Conservation (phyloP, 768 basidiomycete species). For the Pisolithus orientalis region DNA sequence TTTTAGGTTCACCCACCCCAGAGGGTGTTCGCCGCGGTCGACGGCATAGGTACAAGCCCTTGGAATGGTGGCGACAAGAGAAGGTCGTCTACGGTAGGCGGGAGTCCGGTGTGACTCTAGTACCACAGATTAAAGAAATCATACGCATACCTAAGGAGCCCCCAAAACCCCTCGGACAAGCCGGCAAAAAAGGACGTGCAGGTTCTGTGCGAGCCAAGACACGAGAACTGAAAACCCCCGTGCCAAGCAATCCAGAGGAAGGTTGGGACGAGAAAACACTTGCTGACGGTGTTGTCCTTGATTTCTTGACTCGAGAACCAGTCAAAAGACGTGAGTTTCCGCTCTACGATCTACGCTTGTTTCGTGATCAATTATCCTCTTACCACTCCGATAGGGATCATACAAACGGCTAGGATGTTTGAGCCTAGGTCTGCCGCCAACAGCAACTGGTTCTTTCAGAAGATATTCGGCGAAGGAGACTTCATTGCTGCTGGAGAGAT, state of each 20-base stretch:
- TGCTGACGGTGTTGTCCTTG: slow-evolving; percentile 58
- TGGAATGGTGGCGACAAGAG: slow-evolving; percentile 94
- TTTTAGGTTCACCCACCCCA: slow-evolving; percentile 20
- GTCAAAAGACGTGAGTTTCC: slow-evolving; percentile 60
- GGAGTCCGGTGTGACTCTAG: slow-evolving; percentile 42
- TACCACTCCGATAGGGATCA: slow-evolving; percentile 50
- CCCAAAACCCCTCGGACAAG: slow-evolving; percentile 40
- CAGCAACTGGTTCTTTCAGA: slow-evolving; percentile 78
- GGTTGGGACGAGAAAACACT: slow-evolving; percentile 85
- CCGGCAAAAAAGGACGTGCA: slow-evolving; percentile 30
- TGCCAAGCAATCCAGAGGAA: slow-evolving; percentile 49
- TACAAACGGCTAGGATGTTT: slow-evolving; percentile 68
- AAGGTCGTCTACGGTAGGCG: slow-evolving; percentile 75
- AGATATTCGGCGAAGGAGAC: slow-evolving; percentile 85
- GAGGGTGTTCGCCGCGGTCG: slow-evolving; percentile 63
- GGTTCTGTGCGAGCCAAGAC: slow-evolving; percentile 24
- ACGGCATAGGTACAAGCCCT: slow-evolving; percentile 62
- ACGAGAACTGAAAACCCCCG: slow-evolving; percentile 13
- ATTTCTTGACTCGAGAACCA: slow-evolving; percentile 57
- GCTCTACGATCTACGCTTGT: neutral
- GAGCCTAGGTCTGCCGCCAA: slow-evolving; percentile 53
- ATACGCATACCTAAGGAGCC: slow-evolving; percentile 49
- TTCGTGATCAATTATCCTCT: slow-evolving; percentile 1
- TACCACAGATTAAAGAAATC: slow-evolving; percentile 65
- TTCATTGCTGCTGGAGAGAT: slow-evolving; percentile 91